Percentiles rank a stretch among this genome's conserved stretches.
Evolutionary conservation across 768 basidiomycete species (phyloP).

Genomic region (Dictyophora rubrovolvata): DNA sequence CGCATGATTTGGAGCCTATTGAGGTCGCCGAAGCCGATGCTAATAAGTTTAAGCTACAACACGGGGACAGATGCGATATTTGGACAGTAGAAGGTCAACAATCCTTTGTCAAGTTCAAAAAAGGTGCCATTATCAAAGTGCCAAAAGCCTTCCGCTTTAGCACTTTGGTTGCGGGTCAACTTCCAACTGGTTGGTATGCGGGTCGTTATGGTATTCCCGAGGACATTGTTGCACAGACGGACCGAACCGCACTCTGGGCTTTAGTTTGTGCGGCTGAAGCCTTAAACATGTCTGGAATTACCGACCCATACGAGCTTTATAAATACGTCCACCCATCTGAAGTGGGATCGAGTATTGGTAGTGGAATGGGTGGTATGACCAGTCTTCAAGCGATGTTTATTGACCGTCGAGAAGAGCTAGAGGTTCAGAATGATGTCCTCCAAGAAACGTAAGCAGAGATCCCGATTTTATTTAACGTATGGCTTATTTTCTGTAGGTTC

Average conservation of each 20-base stretch:
- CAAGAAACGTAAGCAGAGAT: constrained; percentile 81
- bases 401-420: constrained; percentile 94
- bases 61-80: constrained; percentile 92
- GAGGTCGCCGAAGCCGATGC: constrained; percentile 90
- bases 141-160: constrained; percentile 95
- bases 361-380: constrained; percentile 94
- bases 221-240: constrained; percentile 90
- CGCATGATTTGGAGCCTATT: constrained; percentile 92
- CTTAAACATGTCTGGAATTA: constrained; percentile 92
- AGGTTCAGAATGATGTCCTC: constrained; percentile 95
- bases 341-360: constrained; percentile 87
- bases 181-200: constrained; percentile 96
- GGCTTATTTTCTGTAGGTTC: constrained; percentile 45
- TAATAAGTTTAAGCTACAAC: constrained; percentile 90
- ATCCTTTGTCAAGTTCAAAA: constrained; percentile 98
- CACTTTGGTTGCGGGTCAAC: constrained; percentile 88
- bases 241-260: constrained; percentile 90
- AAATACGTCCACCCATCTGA: constrained; percentile 95
- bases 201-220: constrained; percentile 94
- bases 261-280: constrained; percentile 91
- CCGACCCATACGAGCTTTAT: constrained; percentile 96
- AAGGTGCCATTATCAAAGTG: constrained; percentile 84
- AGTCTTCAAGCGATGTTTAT: constrained; percentile 97
- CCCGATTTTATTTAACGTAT: not conserved
- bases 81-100: constrained; percentile 90